phyloP scores from a whole-genome alignment of 176 grass and related monocot genomes.

The Otatea glauca region DNA sequence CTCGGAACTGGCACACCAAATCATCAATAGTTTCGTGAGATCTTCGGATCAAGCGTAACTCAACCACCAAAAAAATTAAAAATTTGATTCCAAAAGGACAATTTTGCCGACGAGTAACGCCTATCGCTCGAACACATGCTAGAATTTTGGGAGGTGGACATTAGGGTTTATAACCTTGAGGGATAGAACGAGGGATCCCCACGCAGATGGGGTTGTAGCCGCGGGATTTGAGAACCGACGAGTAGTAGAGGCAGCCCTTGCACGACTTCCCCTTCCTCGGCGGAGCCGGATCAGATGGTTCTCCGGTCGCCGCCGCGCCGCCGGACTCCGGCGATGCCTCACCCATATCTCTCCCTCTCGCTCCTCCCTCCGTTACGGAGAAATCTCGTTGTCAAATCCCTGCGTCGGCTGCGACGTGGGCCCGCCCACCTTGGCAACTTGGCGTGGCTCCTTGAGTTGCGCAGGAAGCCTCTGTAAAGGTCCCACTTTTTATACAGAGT shows the following conservation, averaged over 20 bases:
- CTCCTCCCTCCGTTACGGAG: constrained; percentile 7
- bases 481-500: too few species aligned
- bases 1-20: constrained; percentile 62
- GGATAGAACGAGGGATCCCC: constrained; percentile 80
- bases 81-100: constrained; percentile 3
- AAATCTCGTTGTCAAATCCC: constrained; percentile 18
- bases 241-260: constrained; percentile 96
- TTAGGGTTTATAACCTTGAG: constrained; percentile 69
- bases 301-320: constrained; percentile 28
- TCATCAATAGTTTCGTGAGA: constrained; percentile 35
- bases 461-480: not conserved
- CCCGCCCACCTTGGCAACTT: not conserved
- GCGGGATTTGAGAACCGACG: constrained; percentile 71
- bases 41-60: constrained; percentile 17
- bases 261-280: constrained; percentile 81
- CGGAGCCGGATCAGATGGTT: not conserved
- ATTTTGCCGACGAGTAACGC: not conserved
- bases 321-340: constrained; percentile 58
- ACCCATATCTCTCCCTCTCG: constrained; percentile 43
- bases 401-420: constrained; percentile 24
- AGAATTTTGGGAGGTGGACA: not conserved
- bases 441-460: not conserved
- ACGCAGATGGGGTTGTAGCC: constrained; percentile 81
- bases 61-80: not conserved
- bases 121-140: not conserved